Percentiles rank a stretch among this genome's conserved stretches.
Evolutionary conservation across 495 filamentous ascomycete species (phyloP).

Genomic region (Trichoderma asperelloides): DNA sequence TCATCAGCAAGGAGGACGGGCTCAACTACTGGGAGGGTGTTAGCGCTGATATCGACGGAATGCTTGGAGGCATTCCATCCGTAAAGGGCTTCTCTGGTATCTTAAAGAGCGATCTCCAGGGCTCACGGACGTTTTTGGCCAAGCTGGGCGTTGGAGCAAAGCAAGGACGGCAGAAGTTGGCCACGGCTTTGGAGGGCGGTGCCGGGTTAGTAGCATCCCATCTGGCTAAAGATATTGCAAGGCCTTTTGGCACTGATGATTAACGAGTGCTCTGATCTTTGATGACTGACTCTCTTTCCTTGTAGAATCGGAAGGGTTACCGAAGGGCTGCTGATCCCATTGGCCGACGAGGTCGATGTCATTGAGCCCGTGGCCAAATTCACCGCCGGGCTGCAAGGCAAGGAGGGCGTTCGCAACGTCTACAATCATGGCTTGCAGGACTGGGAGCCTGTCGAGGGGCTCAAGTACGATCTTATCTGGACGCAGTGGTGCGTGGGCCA

Average conservation of each 20-base stretch:
- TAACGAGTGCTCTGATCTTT: neutral
- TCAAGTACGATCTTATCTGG: constrained; percentile 55
- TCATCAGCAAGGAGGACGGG: constrained; percentile 42
- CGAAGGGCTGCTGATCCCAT: constrained; percentile 32
- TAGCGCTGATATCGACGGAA: constrained; percentile 62
- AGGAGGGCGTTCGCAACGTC: constrained; percentile 48
- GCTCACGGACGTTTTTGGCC: constrained; percentile 64
- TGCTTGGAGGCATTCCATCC: constrained; percentile 51
- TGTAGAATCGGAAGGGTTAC: constrained; percentile 48
- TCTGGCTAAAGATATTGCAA: no score
- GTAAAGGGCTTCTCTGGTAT: constrained; percentile 57
- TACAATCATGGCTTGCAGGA: constrained; percentile 67
- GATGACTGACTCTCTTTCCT: neutral
- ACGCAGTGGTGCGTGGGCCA: constrained; percentile 93
- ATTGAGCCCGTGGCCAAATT: constrained; percentile 51
- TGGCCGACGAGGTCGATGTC: constrained; percentile 39
- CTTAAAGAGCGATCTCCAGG: constrained; percentile 66
- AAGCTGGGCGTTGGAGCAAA: constrained; percentile 55
- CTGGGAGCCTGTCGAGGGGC: constrained; percentile 51
- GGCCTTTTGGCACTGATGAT: no score
- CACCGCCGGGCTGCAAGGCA: constrained; percentile 36
- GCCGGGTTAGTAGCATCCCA: constrained; percentile 37
- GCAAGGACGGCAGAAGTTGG: constrained; percentile 18
- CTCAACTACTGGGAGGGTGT: constrained; percentile 68
- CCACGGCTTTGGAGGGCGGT: constrained; percentile 42